Percentiles rank a stretch among this genome's conserved stretches.
Evolutionary conservation across 441 rosid species (phyloP).

Genomic region (Croton laevigatus): DNA sequence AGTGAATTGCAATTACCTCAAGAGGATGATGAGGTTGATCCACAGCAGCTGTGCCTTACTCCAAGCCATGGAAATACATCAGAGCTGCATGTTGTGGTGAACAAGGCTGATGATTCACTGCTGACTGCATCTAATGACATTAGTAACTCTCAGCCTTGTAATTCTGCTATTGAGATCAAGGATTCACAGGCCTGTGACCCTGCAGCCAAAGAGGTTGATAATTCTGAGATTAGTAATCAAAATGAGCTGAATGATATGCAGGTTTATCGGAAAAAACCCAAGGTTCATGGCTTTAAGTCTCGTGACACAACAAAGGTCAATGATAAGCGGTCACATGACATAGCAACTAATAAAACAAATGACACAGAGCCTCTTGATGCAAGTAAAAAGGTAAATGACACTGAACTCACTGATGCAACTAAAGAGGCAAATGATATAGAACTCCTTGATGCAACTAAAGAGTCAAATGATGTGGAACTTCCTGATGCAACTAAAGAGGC

Average conservation of each 20-base stretch:
- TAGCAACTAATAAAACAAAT: constrained; percentile 5
- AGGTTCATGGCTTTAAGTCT: constrained; percentile 15
- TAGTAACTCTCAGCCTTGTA: constrained; percentile 36
- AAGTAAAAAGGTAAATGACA: background rate
- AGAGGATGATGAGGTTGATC: constrained; percentile 32
- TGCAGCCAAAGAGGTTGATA: constrained; percentile 34
- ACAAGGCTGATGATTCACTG: constrained; percentile 42
- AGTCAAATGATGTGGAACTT: constrained; percentile 3
- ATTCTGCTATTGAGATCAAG: constrained; percentile 22
- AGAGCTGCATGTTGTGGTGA: constrained; percentile 39
- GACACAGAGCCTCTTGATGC: no score
- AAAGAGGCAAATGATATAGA: constrained; percentile 9
- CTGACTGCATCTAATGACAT: constrained; percentile 36
- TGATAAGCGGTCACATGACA: constrained; percentile 7
- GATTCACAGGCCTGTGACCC: constrained; percentile 25
- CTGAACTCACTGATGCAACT: background rate
- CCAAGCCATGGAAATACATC: constrained; percentile 29
- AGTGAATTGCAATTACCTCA: constrained; percentile 45
- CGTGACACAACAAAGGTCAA: constrained; percentile 1
- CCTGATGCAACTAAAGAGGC: constrained; percentile 6
- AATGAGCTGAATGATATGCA: constrained; percentile 15
- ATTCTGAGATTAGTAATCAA: constrained; percentile 22
- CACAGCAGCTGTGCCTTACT: constrained; percentile 35
- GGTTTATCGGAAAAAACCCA: constrained; percentile 4
- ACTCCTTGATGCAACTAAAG: background rate